Evolutionary conservation across 2,329 filamentous ascomycete genomes (phyloP).

Genomic region (Beauveria caledonica): DNA sequence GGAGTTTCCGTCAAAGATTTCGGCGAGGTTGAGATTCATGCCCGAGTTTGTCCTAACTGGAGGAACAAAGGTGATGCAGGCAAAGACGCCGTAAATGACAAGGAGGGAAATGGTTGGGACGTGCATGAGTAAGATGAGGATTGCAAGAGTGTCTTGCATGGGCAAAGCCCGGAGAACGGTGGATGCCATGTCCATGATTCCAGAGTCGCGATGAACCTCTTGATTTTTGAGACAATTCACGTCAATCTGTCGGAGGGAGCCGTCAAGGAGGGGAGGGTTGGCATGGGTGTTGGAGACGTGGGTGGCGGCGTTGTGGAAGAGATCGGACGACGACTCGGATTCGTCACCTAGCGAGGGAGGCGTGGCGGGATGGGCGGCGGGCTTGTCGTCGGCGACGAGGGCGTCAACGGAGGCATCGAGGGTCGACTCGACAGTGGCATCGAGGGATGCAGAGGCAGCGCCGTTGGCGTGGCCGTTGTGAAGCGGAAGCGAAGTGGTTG

Average conservation of each 20-base stretch:
- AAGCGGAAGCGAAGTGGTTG: slow-evolving; percentile 17
- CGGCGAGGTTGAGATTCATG: slow-evolving; percentile 73
- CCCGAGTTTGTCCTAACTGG: slow-evolving; percentile 71
- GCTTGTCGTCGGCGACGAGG: slow-evolving; percentile 1
- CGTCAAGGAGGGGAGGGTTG: slow-evolving; percentile 31
- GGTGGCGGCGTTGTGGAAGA: slow-evolving; percentile 23
- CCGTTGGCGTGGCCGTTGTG: slow-evolving; percentile 10
- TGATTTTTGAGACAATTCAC: slow-evolving; percentile 61
- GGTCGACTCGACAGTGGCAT: background rate
- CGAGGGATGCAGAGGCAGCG: background rate
- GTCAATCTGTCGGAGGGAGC: slow-evolving; percentile 57
- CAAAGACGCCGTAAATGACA: slow-evolving; percentile 85
- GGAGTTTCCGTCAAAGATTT: slow-evolving; percentile 82
- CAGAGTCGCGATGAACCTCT: slow-evolving; percentile 61
- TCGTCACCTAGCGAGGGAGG: slow-evolving; percentile 8
- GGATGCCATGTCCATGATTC: slow-evolving; percentile 67
- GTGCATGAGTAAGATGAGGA: slow-evolving; percentile 91
- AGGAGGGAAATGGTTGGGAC: slow-evolving; percentile 82
- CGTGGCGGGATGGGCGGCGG: background rate
- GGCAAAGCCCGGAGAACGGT: slow-evolving; percentile 87
- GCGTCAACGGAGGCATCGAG: background rate
- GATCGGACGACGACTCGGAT: slow-evolving; percentile 26
- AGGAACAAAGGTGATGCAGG: slow-evolving; percentile 84
- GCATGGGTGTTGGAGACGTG: slow-evolving; percentile 21
- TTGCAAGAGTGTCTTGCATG: slow-evolving; percentile 89